These are phyloP conservation scores for Jimgerdemannia flammicorona DNA, from an alignment of 192 early-diverging fungal species.

Conservation along the genomic window DNA sequence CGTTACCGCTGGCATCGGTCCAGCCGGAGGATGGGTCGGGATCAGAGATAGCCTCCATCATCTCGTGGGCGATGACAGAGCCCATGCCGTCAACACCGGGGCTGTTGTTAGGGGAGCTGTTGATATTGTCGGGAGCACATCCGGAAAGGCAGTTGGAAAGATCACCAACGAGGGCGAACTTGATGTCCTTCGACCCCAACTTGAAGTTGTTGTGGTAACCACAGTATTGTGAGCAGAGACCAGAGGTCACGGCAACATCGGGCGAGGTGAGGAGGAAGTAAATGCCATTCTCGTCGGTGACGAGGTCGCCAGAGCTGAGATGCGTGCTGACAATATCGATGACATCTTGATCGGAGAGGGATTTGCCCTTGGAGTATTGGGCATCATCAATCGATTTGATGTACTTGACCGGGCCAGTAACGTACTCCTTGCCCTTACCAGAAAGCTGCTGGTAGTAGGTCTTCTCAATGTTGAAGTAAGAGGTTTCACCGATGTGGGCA, in stretches of 20 bases:
- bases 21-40: slow-evolving; percentile 22
- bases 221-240: slow-evolving; percentile 19
- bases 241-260: slow-evolving; percentile 15
- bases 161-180: slow-evolving; percentile 11
- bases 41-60: slow-evolving; percentile 26
- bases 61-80: slow-evolving; percentile 29
- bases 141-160: slow-evolving; percentile 1
- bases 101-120: slow-evolving; percentile 19
- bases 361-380: slow-evolving; percentile 16
- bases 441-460: slow-evolving; percentile 13
- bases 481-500: neutral
- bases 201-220: slow-evolving; percentile 12
- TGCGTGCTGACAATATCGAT: slow-evolving; percentile 5
- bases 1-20: slow-evolving; percentile 31
- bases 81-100: slow-evolving; percentile 29
- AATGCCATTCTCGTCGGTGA: slow-evolving; percentile 9
- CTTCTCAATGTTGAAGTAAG: slow-evolving; percentile 20
- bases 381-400: neutral
- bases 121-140: slow-evolving; percentile 15
- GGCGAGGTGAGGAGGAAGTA: slow-evolving; percentile 11
- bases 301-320: slow-evolving; percentile 5
- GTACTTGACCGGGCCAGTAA: slow-evolving; percentile 8
- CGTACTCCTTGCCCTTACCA: neutral
- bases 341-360: slow-evolving; percentile 7
- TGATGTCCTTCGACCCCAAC: neutral